Conservation (phyloP, 495 filamentous ascomycete genomes). For the Penicillium chermesinum region DNA sequence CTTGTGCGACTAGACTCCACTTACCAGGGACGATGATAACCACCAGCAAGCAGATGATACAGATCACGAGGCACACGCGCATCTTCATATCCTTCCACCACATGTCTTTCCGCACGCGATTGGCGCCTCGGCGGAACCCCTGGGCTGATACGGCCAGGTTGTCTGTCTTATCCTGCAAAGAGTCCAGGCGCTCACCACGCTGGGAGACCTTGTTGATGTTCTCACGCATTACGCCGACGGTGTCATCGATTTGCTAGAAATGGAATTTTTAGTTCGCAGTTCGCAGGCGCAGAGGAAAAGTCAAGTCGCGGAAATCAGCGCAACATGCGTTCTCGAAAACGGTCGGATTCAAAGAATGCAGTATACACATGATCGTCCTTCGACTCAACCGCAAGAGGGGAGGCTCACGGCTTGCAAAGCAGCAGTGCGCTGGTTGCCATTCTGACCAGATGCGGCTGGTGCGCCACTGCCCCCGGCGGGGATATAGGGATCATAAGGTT, state of each 20-base stretch:
- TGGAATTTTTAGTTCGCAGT: constrained; percentile 15
- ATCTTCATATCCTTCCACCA: constrained; percentile 99
- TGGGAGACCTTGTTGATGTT: constrained; percentile 91
- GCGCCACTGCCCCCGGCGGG: constrained; percentile 50
- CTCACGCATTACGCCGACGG: constrained; percentile 85
- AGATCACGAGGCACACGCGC: constrained; percentile 89
- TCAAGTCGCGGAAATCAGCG: no score
- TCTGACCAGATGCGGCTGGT: constrained; percentile 49
- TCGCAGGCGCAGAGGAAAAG: no score
- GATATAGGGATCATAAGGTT: constrained; percentile 90
- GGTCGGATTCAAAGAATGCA: no score
- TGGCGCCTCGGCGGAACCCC: constrained; percentile 91
- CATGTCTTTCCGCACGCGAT: constrained; percentile 92
- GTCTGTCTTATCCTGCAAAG: constrained; percentile 93
- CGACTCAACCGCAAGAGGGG: no score
- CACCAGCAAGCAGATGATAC: constrained; percentile 80
- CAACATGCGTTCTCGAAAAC: no score
- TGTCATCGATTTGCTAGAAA: constrained; percentile 89
- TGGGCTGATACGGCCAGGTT: constrained; percentile 85
- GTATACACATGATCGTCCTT: no score
- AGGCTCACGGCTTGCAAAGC: constrained; percentile 72
- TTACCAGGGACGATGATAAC: constrained; percentile 92
- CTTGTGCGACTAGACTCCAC: constrained; percentile 5
- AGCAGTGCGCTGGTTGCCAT: constrained; percentile 60
- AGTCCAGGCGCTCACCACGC: constrained; percentile 85